Base-by-base conservation (phyloP, 257 asterid species). In the Cordia subcordata region DNA sequence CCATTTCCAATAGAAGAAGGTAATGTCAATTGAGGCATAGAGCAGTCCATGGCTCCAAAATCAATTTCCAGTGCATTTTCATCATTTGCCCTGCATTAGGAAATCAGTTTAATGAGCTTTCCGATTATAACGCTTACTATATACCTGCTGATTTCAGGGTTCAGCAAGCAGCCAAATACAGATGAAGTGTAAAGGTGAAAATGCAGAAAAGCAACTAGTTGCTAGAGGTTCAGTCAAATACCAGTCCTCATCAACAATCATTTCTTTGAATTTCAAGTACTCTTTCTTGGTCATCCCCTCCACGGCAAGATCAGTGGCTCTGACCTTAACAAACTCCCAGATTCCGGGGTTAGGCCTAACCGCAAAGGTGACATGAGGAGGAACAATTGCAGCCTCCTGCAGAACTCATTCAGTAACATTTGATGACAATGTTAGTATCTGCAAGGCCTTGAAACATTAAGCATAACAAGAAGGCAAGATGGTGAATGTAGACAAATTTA, bases 341-440 rank as follows among this genome's bases (percentile, higher is more conserved):
- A 79, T 75, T 32, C 98, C 98, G 0, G 98, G 96, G 61, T 87
- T 80, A 1, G 94, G 96, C 65, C 98, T 77, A 14, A 83, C 49
- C 10, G 96, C 86, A 35, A 91, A 91, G 47, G 90, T 92, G n/a
- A 91, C 80, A 50, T 68, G 14, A 4, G 98, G 98, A 74, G 98
- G 98, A 62, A 88, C 81, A 49, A 85, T 91, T 9, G 88, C 90
- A 55, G 98, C 98, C 76, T 91, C 98, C 96, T 91, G 75, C 52
- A 60, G 61, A 64, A 38, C 14, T 44, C 38, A 15, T 13, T 18
- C 8, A 39, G 18, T 37, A 47, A 20, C 12, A 66, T 13, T 13
- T 8, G n/a, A 11, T 6, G 18, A 54, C 57, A 52, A 60, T 23
- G 10, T 8, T 42, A 42, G 4, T 42, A 42, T 10, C 1, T 20